Evolutionary conservation across 2,329 filamentous ascomycete genomes (phyloP).

Genomic region (Nothopassalora personata): DNA sequence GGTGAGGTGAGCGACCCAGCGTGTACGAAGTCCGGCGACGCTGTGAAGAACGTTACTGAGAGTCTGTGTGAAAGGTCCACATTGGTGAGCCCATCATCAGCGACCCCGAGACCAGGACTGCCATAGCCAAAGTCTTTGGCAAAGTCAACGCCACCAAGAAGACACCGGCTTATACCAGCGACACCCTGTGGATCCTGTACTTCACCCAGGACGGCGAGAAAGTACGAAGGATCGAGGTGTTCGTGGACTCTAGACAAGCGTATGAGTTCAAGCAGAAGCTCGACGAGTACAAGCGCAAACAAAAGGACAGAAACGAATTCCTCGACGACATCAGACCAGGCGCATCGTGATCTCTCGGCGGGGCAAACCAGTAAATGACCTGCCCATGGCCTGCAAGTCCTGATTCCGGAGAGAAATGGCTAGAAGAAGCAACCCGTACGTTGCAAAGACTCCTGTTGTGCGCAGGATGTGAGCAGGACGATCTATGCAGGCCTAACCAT

Average conservation of each 20-base stretch:
- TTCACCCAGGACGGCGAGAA: constrained; percentile 3
- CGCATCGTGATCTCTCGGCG: too few species aligned
- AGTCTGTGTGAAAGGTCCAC: background rate
- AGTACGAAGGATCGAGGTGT: constrained; percentile 3
- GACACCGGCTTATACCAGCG: background rate
- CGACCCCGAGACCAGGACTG: background rate
- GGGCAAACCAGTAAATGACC: too few species aligned
- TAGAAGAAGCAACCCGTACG: too few species aligned
- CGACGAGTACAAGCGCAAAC: background rate
- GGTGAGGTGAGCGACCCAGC: background rate
- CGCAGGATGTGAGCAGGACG: constrained; percentile 29
- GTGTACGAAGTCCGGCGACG: background rate
- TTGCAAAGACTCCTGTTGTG: too few species aligned
- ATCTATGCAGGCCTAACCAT: constrained; percentile 55
- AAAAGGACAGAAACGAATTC: background rate
- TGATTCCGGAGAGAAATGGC: too few species aligned
- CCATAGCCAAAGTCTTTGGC: constrained; percentile 3
- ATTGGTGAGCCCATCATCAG: constrained; percentile 2
- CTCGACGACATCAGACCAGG: too few species aligned
- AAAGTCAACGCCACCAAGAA: background rate
- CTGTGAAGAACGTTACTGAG: background rate
- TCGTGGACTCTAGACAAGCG: constrained; percentile 1
- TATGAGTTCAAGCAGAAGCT: constrained; percentile 1
- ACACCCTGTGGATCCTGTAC: constrained; percentile 3
- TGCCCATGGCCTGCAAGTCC: too few species aligned